Evolutionary conservation across 2,329 filamentous ascomycete species (phyloP), one percentile per base, ranked within the genome.

Genomic region (Xylaria sp.): DNA sequence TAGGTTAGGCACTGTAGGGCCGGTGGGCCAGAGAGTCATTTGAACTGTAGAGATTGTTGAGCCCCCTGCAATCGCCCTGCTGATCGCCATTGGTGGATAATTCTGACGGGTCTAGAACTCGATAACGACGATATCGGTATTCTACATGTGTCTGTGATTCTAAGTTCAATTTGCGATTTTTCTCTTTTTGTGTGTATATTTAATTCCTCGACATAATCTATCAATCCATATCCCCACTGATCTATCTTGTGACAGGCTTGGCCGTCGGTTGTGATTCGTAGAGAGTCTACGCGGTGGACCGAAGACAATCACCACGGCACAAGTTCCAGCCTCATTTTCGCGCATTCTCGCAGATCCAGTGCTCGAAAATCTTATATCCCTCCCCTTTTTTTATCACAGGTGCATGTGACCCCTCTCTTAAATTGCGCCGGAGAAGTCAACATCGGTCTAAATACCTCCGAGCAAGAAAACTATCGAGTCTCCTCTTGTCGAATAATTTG

Each of bases 51-150:
- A 70, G 46, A 65, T 67, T 67, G 60, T 5, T 51, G 28, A 46
- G 40, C 42, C 23, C 49, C 44, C 62, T 57, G 54, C 48, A 64
- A 61, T 38, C 38, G 36, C 51, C 28, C 49, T 65, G 61, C 57
- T 40, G 58, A 65, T 62, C 65, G 17, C 49, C 36, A 69, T 67
- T 70, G 64, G 65, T 70, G 67, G 65, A 67, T 65, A 67, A 70
- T 69, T 69, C 60, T 13, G 46, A 36, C 23, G 59, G 65, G 57
- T n/a, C 67, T 60, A 67, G 67, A 70, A 58, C 67, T 36, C 17
- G 59, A 63, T 31, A 59, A 44, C 38, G 23, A 26, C 53, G n/a
- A 20, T 23, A 5, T 56, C 44, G 46, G 38, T 54, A 11, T 60
- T 6, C 56, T 63, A 51, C 60, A 48, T 49, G 9, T 7, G 31